phyloP scores from a whole-genome alignment of 2,329 filamentous ascomycete genomes.

The Pseudogymnoascus pannorum region DNA sequence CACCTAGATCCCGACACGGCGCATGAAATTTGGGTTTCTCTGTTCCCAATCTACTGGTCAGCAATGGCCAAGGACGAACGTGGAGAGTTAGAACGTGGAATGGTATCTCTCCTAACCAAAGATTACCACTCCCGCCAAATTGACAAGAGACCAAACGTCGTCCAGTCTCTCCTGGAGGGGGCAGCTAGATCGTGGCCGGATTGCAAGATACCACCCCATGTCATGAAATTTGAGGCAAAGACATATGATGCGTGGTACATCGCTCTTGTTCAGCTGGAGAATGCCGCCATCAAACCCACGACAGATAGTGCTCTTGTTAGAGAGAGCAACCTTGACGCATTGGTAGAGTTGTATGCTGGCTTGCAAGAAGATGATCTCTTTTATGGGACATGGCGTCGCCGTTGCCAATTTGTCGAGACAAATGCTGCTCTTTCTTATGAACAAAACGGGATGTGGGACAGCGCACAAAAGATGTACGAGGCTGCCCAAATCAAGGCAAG shows the following conservation, averaged over 20 bases:
- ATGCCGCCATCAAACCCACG: constrained; percentile 69
- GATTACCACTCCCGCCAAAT: constrained; percentile 94
- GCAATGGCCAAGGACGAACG: constrained; percentile 81
- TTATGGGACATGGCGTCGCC: constrained; percentile 91
- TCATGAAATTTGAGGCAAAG: constrained; percentile 89
- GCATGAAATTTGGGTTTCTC: constrained; percentile 80
- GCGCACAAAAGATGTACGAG: constrained; percentile 95
- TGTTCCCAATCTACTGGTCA: constrained; percentile 94
- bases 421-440: constrained; percentile 97
- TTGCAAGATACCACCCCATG: constrained; percentile 89
- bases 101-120: constrained; percentile 85
- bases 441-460: constrained; percentile 99
- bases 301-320: constrained; percentile 77
- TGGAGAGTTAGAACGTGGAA: constrained; percentile 78
- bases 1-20: constrained; percentile 77
- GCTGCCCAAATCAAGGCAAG: constrained; percentile 94
- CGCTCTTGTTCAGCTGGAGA: constrained; percentile 83
- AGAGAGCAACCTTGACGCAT: constrained; percentile 90
- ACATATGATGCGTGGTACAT: constrained; percentile 98
- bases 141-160: constrained; percentile 90
- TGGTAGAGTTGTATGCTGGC: constrained; percentile 86
- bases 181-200: constrained; percentile 76
- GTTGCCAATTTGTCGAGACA: constrained; percentile 94
- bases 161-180: constrained; percentile 85
- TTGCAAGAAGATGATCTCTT: constrained; percentile 95